Percentiles rank a stretch among this genome's conserved stretches.
Evolutionary conservation across 768 basidiomycete species (phyloP).

Genomic region (Hygrocybe punicea): DNA sequence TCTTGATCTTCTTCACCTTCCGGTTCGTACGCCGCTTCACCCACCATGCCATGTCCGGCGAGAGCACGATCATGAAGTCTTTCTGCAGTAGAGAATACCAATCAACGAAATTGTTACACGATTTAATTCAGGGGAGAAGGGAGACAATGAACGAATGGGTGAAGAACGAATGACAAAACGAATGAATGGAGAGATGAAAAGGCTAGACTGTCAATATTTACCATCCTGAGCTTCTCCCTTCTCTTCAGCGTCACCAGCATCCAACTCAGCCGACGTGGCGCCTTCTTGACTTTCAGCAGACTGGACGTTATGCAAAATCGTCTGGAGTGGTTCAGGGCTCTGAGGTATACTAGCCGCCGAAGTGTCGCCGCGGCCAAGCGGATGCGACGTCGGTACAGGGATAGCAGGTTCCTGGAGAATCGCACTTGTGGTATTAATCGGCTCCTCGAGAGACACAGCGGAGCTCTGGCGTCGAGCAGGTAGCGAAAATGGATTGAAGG

Average conservation of each 20-base stretch:
- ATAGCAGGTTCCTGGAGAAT: background rate
- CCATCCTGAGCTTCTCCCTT: slow-evolving; percentile 25
- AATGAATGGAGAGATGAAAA: background rate
- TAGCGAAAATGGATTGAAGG: slow-evolving; percentile 52
- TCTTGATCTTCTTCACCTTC: background rate
- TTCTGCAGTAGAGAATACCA: background rate
- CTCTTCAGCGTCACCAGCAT: slow-evolving; percentile 12
- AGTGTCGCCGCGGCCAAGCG: too few species aligned
- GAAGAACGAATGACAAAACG: background rate
- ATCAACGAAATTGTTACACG: slow-evolving; percentile 31
- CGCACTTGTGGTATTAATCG: background rate
- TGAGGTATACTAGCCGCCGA: too few species aligned
- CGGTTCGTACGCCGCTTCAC: background rate
- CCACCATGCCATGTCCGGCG: slow-evolving; percentile 4
- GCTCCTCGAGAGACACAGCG: background rate
- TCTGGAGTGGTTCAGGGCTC: background rate
- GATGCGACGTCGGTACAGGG: background rate
- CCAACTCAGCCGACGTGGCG: slow-evolving; percentile 9
- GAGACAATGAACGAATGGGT: background rate
- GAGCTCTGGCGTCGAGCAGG: slow-evolving; percentile 27
- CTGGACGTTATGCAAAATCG: background rate
- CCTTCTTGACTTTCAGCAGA: slow-evolving; percentile 17
- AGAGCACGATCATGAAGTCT: background rate
- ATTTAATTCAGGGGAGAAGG: slow-evolving; percentile 13
- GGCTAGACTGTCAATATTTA: slow-evolving; percentile 28